Base-by-base conservation (phyloP, 176 grass and related monocot species). In the Olyra latifolia region DNA sequence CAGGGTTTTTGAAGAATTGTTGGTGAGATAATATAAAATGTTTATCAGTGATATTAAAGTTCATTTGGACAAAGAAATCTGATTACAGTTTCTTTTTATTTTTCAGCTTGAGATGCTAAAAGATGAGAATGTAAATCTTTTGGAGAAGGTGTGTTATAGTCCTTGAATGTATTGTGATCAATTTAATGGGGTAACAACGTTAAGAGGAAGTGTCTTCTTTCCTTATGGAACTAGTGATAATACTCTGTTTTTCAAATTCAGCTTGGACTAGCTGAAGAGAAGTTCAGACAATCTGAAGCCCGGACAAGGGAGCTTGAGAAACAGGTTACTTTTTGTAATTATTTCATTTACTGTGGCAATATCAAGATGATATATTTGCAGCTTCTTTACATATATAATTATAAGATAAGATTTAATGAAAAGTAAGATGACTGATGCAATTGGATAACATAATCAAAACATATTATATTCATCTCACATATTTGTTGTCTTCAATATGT, bases 61-160 rank as follows among this genome's bases (percentile, higher is more conserved):
- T 77, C 29, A 56, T 66, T 48, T 1, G 1, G 29, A 14, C 43
- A 29, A 43, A 46, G 15, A 23, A 62, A 62, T 42, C 45, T 81
- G 41, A 84, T 40, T 72, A 43, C 20, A 68, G 8, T 38, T 68
- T 28, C 23, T 68, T 74, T 85, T 85, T 73, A 11, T 52, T 66
- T 85, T 84, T 71, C 89, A 98, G 96, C 83, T 98, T 83, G 96
- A 98, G 87, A 89, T 95, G 87, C 60, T 98, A 63, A 91, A 98
- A 91, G 96, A 98, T 72, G 96, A 98, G 84, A 95, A 98, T 58
- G 90, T 93, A 42, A 93, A 77, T 78, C 92, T 98, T 79, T 80
- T 93, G 78, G 88, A 93, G 75, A 95, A 91, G 92, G 96, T 98
- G 25, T 23, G 72, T 35, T 62, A 30, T 20, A 35, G 20, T 70